Evolutionary conservation across 768 basidiomycete species (phyloP), one percentile per base, ranked within the genome.

Genomic region (Leccinum subgranulosum): DNA sequence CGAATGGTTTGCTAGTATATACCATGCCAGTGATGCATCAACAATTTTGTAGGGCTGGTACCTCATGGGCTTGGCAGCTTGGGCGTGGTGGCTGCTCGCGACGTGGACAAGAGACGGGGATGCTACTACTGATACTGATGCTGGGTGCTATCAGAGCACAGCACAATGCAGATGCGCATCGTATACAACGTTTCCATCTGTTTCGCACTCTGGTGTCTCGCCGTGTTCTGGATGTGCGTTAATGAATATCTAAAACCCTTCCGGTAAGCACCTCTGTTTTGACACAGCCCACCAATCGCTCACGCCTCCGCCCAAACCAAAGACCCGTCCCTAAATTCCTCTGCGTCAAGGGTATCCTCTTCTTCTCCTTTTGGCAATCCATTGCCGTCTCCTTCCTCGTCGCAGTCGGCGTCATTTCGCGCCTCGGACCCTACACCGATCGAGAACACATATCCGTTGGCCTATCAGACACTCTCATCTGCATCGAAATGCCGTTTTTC

Each of bases 331-430:
- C 97, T 3, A 99, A 99, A 73, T 99, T 99, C 74, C 85, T 98
- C 27, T 99, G 94, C 69, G 94, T 99, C 64, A 99, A 99, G 70
- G 96, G 96, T 47, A 94, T 99, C 63, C 80, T 99, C 21, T 98
- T 98, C 80, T 96, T 97, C 74, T 94, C 92, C 2, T 99, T 99
- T 77, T 99, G 97, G 97, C 97, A 99, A 71, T 85, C 90, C 21
- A 82, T 96, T 51, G 83, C 67, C 48, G 83, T 99, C 51, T 94
- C 94, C 29, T 82, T 91, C 65, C 81, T 98, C n/a, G 96, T 95
- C 49, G 89, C 93, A 2, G 79, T 88, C 0, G 82, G 87, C 9
- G 81, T 78, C 51, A 91, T 98, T 69, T 85, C 77, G 34, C 81
- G 79, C 51, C 82, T 97, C 48, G 94, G 94, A 3, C 89, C 91